These are phyloP conservation scores for Malassezia psittaci DNA, from an alignment of 1,284 basidiomycete species.

Conservation along the genomic window DNA sequence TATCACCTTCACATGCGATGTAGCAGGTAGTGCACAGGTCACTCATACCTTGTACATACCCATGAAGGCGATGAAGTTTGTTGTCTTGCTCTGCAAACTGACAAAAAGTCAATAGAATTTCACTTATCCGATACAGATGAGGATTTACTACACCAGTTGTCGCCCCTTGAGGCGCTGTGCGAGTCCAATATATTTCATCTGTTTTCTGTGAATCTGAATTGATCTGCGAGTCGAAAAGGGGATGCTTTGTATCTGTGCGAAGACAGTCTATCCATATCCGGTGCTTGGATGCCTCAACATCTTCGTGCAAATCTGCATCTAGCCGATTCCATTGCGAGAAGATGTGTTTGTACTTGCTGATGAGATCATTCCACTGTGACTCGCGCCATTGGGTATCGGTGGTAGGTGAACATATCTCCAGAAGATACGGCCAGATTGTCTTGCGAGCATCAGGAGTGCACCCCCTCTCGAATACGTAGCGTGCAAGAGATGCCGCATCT, in stretches of 20 bases:
- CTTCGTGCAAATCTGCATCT: slow-evolving; percentile 10
- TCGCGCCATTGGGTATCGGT: slow-evolving; percentile 36
- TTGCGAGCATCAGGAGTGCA: slow-evolving; percentile 22
- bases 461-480: slow-evolving; percentile 33
- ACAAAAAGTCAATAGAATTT: slow-evolving; percentile 73
- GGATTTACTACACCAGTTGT: slow-evolving; percentile 68
- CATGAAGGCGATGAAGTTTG: slow-evolving; percentile 10
- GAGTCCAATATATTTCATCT: slow-evolving; percentile 23
- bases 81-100: slow-evolving; percentile 23
- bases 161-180: slow-evolving; percentile 40
- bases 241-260: slow-evolving; percentile 84
- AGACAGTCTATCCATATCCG: slow-evolving; percentile 91
- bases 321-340: slow-evolving; percentile 22
- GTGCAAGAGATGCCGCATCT: slow-evolving; percentile 20
- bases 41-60: slow-evolving; percentile 91
- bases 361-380: slow-evolving; percentile 16
- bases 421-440: slow-evolving; percentile 73
- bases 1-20: slow-evolving; percentile 76
- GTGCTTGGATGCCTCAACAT: slow-evolving; percentile 58
- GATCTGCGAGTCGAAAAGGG: slow-evolving; percentile 56
- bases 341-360: slow-evolving; percentile 21
- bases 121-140: slow-evolving; percentile 67
- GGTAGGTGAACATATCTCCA: slow-evolving; percentile 74
- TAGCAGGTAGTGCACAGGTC: slow-evolving; percentile 90
- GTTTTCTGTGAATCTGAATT: background rate